Percentiles rank a stretch among this genome's conserved stretches.
These are phyloP conservation scores for Penicillium canescens DNA, from an alignment of 495 filamentous ascomycete genomes.

Conservation along the genomic window DNA sequence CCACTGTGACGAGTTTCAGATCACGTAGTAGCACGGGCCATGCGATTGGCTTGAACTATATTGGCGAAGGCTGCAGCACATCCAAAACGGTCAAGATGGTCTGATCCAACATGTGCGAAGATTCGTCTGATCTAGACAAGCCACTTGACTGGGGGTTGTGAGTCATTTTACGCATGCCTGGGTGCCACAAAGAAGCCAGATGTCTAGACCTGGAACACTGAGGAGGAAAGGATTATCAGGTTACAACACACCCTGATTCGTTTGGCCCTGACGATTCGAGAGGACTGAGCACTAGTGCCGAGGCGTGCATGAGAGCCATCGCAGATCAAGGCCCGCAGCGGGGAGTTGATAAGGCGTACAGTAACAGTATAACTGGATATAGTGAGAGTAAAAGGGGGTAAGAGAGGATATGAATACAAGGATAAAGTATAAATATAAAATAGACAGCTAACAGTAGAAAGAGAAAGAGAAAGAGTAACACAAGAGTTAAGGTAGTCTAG, in stretches of 20 bases:
- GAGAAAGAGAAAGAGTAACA: too few relatives aligned
- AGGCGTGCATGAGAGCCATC: slow-evolving; percentile 1
- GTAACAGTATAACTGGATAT: too few relatives aligned
- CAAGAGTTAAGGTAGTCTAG: too few relatives aligned
- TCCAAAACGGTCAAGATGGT: slow-evolving; percentile 1
- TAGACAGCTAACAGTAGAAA: too few relatives aligned
- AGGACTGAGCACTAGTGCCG: slow-evolving; percentile 7
- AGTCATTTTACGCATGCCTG: background rate
- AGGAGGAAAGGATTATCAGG: background rate
- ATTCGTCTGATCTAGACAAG: background rate
- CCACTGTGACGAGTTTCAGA: slow-evolving; percentile 12
- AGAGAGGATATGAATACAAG: too few relatives aligned
- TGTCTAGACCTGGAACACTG: background rate
- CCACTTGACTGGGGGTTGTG: background rate
- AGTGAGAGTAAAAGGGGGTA: too few relatives aligned
- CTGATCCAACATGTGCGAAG: slow-evolving; percentile 4
- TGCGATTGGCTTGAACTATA: background rate
- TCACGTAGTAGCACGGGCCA: background rate
- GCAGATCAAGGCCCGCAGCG: background rate
- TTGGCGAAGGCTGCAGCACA: background rate
- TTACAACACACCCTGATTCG: slow-evolving; percentile 4
- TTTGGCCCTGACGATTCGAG: slow-evolving; percentile 4
- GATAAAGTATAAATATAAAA: too few relatives aligned
- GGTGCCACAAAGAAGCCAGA: background rate
- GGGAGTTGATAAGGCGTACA: too few relatives aligned